Evolutionary conservation across 2,329 filamentous ascomycete species (phyloP).

Genomic region (Aurifilum marmelostoma): DNA sequence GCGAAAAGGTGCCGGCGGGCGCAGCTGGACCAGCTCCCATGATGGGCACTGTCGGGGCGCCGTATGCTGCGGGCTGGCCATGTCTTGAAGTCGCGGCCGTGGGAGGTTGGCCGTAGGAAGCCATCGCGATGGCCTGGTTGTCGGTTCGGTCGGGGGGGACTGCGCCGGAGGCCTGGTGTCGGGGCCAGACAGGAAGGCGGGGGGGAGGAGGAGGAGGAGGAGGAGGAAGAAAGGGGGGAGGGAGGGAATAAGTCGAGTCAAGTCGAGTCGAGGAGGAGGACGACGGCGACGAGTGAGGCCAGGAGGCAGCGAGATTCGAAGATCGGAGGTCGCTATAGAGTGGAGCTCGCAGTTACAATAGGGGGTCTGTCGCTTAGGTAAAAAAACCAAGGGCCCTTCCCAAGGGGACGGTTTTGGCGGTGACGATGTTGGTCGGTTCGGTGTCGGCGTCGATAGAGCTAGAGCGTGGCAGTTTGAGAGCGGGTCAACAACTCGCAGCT

Average conservation of each 20-base stretch:
- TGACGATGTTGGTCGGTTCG: slow-evolving; percentile 23
- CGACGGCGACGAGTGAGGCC: slow-evolving; percentile 4
- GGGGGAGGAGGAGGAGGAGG: slow-evolving; percentile 7
- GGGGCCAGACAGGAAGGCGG: slow-evolving; percentile 22
- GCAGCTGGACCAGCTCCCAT: slow-evolving; percentile 43
- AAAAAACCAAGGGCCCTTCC: slow-evolving; percentile 10
- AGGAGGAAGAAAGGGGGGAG: slow-evolving; percentile 16
- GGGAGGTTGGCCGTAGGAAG: slow-evolving; percentile 45
- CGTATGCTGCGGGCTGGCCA: no score
- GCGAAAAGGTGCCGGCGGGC: slow-evolving; percentile 84
- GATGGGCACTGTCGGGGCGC: no score
- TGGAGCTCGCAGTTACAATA: slow-evolving; percentile 27
- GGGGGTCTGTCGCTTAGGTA: slow-evolving; percentile 29
- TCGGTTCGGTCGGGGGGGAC: slow-evolving; percentile 15
- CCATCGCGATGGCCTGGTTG: slow-evolving; percentile 37
- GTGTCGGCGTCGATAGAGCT: slow-evolving; percentile 23
- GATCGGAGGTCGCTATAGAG: slow-evolving; percentile 11
- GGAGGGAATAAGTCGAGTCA: slow-evolving; percentile 1
- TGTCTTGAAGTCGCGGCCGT: no score
- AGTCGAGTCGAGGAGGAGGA: slow-evolving; percentile 20
- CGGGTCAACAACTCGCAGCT: slow-evolving; percentile 16
- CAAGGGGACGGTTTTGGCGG: slow-evolving; percentile 15
- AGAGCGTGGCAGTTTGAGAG: slow-evolving; percentile 6
- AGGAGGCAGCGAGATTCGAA: slow-evolving; percentile 18
- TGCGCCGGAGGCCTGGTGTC: slow-evolving; percentile 23